Evolutionary conservation across 192 early-diverging fungal genomes (phyloP), one percentile per base, ranked within the genome.

Genomic region (Backusella sp.): DNA sequence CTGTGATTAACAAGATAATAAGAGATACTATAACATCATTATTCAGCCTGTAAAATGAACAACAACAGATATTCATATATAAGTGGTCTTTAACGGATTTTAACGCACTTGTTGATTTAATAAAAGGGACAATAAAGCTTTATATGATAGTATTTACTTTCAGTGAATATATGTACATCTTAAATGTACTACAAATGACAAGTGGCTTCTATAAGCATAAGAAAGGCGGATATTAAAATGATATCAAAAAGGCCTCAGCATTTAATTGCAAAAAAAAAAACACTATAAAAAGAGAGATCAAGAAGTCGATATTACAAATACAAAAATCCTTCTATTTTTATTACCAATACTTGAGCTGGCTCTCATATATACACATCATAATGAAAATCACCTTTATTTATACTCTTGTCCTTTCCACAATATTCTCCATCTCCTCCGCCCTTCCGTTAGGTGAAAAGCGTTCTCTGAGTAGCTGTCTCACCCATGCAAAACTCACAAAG

Each of bases 401-500:
- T 9, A 59, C 53, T 6, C 4, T 35, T 21, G 6, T 12, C 9
- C 17, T 56, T 21, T 23, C 35, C 9, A 2, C 17, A 11, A 52
- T 46, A 1, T 26, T 59, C 19, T 39, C 17, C 23, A 28, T 70
- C 3, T 46, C 49, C 8, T 23, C 67, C 5, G 76, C 76, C 0
- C 69, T 56, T 21, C 76, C 76, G 2, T n/a, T 77, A 32, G 52
- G 14, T 6, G 52, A 53, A 53, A 37, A 69, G 52, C 44, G 69
- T 8, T 53, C n/a, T 53, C n/a, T 21, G 2, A 53, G 52, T n/a
- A 53, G 53, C 37, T 80, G 78, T 36, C 75, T 76, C 42, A 26
- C 66, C 14, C 19, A 76, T 17, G 78, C 78, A 6, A 71, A 26
- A 35, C 46, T 80, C 6, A 80, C 78, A 9, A 59, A 75, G 37